Percentiles rank a stretch among this genome's conserved stretches.
Evolutionary conservation across 345 rosid genomes (phyloP).

Genomic region (Aquilaria malaccensis): DNA sequence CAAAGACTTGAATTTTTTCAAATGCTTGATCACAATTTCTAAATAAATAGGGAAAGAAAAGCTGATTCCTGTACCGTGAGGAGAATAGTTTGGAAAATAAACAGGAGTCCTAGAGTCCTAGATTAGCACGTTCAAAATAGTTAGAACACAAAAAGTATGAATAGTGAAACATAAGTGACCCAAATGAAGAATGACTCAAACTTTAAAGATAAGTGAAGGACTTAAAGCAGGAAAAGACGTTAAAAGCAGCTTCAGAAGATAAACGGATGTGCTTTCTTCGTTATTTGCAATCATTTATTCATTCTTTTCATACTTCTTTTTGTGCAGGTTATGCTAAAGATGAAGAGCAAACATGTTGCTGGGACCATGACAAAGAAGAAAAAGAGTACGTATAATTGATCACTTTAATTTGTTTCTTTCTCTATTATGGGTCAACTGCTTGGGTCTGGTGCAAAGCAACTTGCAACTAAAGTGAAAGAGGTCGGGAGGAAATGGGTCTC

Average conservation of each 20-base stretch:
- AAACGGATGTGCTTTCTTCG: constrained; percentile 16
- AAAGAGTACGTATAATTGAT: constrained; percentile 53
- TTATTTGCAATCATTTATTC: constrained; percentile 17
- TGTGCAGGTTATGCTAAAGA: constrained; percentile 85
- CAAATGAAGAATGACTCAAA: too few species aligned
- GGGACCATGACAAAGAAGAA: constrained; percentile 97
- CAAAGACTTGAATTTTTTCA: too few species aligned
- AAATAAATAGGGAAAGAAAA: too few species aligned
- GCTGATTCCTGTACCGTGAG: too few species aligned
- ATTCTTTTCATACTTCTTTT: constrained; percentile 28
- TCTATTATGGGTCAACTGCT: constrained; percentile 33
- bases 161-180: too few species aligned
- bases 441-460: constrained; percentile 55
- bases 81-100: too few species aligned
- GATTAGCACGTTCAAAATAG: too few species aligned
- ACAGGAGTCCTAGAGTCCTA: too few species aligned
- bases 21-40: too few species aligned
- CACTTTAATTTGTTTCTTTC: constrained; percentile 41
- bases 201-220: constrained; percentile 5
- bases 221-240: constrained; percentile 23
- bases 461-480: constrained; percentile 38
- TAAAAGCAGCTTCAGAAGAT: constrained; percentile 25
- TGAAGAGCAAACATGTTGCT: constrained; percentile 93
- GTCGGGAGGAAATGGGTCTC: constrained; percentile 31
- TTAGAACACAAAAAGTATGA: too few species aligned